Conservation (phyloP, 768 basidiomycete genomes). For the Psilocybe tampanensis region DNA sequence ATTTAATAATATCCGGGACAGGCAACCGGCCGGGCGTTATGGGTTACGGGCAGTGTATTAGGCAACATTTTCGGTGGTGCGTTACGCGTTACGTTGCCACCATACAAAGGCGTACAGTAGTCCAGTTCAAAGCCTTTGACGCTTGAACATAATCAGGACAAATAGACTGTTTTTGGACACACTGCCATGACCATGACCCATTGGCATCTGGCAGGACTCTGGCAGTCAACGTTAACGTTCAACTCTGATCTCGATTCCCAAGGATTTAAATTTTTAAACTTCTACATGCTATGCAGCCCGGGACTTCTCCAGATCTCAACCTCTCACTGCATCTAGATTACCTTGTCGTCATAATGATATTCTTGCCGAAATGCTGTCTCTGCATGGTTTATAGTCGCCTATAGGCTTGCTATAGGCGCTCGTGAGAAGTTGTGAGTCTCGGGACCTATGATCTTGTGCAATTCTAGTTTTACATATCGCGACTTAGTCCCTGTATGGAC, state of each 20-base stretch:
- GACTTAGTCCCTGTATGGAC: too few relatives aligned
- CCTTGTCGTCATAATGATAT: not conserved
- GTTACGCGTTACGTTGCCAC: slow-evolving; percentile 6
- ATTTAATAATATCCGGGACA: too few relatives aligned
- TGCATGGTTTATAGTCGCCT: not conserved
- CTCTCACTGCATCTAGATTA: not conserved
- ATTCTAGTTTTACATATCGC: too few relatives aligned
- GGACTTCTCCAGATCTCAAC: not conserved
- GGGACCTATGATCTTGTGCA: too few relatives aligned
- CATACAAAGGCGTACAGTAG: not conserved
- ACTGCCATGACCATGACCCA: too few relatives aligned
- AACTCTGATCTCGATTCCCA: not conserved
- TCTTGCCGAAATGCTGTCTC: not conserved
- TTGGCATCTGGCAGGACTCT: too few relatives aligned
- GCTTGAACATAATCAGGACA: too few relatives aligned
- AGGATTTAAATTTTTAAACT: not conserved
- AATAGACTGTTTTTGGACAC: too few relatives aligned
- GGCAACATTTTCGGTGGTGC: not conserved
- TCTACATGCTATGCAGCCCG: not conserved
- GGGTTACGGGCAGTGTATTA: not conserved
- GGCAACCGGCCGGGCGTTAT: not conserved
- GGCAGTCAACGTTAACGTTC: too few relatives aligned
- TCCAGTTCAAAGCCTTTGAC: too few relatives aligned
- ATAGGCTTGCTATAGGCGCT: not conserved
- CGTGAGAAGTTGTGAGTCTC: too few relatives aligned